A percentile compares a stretch with the other conserved stretches of the same genome.
These are phyloP conservation scores for Mycena belliarum DNA, from an alignment of 768 basidiomycete species.

Conservation along the genomic window DNA sequence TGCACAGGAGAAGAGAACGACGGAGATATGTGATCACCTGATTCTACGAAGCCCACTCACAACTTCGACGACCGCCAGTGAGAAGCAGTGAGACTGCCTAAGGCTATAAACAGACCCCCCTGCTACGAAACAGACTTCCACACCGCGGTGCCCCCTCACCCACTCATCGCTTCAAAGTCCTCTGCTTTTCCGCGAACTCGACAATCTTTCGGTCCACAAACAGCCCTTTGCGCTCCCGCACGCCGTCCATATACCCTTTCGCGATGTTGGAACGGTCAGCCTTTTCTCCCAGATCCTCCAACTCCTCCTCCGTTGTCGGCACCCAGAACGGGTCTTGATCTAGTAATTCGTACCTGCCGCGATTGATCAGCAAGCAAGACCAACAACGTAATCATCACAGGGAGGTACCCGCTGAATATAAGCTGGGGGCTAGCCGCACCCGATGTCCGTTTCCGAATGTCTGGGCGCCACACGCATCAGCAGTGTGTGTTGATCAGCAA, in stretches of 20 bases:
- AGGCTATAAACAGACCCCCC: no score
- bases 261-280: conserved; percentile 93
- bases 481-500: background rate
- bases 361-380: conserved; percentile 18
- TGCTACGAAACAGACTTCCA: no score
- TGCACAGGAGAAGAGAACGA: background rate
- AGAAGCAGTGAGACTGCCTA: no score
- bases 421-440: conserved; percentile 97
- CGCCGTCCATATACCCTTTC: conserved; percentile 87
- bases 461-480: conserved; percentile 40
- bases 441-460: conserved; percentile 94
- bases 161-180: conserved; percentile 70
- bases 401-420: conserved; percentile 93
- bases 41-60: no score
- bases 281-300: conserved; percentile 96
- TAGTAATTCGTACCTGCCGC: conserved; percentile 80
- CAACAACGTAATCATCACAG: conserved; percentile 23
- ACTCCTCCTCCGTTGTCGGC: conserved; percentile 93
- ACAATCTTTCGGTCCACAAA: conserved; percentile 95
- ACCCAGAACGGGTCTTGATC: conserved; percentile 98
- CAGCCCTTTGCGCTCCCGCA: conserved; percentile 91
- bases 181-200: conserved; percentile 95
- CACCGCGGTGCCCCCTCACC: no score
- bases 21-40: background rate
- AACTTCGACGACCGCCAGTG: no score